These are phyloP conservation scores for Populus hybrid DNA, from an alignment of 441 rosid genomes.

Conservation along the genomic window DNA sequence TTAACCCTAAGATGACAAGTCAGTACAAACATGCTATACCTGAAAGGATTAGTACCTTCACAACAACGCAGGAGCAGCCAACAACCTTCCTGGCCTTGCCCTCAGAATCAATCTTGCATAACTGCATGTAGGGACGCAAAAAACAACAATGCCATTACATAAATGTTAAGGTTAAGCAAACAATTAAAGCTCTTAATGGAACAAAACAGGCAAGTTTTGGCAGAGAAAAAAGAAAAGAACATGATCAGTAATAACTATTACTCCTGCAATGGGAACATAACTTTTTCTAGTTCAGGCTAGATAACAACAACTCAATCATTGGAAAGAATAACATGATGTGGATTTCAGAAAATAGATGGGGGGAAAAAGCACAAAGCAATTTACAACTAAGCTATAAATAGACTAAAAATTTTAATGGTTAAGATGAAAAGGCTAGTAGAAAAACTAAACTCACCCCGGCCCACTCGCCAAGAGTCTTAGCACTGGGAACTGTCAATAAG, in stretches of 20 bases:
- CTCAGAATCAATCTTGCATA: conserved; percentile 58
- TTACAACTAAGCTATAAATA: neutral
- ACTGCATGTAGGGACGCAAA: conserved; percentile 24
- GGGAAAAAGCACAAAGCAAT: neutral
- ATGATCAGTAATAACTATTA: neutral
- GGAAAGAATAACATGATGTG: neutral
- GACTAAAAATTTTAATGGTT: neutral
- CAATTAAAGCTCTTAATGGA: neutral
- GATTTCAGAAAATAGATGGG: neutral
- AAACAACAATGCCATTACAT: neutral
- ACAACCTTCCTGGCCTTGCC: conserved; percentile 61
- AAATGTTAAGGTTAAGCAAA: neutral
- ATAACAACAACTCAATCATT: neutral
- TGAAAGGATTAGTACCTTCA: conserved; percentile 31
- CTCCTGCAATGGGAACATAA: neutral
- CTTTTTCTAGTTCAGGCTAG: neutral
- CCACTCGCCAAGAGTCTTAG: conserved; percentile 94
- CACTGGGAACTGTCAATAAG: conserved; percentile 67
- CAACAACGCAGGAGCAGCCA: conserved; percentile 55
- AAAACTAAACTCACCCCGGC: conserved; percentile 68
- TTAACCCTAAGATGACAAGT: too few relatives aligned
- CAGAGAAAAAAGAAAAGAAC: neutral
- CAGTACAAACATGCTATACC: neutral
- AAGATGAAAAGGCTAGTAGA: neutral
- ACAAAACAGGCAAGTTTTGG: neutral